A percentile compares a stretch with the other conserved stretches of the same genome.
Conservation (phyloP, 352 stramenopile genomes). For the Phytopythium helicoides region DNA sequence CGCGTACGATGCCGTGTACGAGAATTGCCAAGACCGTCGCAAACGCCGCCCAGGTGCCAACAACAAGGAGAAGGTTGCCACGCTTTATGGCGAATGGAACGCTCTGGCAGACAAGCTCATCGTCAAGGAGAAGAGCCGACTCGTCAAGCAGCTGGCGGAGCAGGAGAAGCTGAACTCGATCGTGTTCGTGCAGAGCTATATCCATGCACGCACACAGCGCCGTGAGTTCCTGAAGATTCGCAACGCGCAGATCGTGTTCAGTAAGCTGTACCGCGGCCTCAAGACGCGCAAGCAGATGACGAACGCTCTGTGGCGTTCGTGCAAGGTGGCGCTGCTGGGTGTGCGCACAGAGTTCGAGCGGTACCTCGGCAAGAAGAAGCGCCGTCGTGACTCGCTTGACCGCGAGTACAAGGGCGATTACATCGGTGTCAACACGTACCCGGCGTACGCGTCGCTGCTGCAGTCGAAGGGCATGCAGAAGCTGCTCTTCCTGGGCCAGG, state of each 20-base stretch:
- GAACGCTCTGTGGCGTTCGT: constrained; percentile 61
- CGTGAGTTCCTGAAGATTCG: constrained; percentile 57
- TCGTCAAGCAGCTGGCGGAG: constrained; percentile 45
- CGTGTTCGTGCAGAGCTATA: constrained; percentile 75
- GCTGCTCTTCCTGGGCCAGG: constrained; percentile 63
- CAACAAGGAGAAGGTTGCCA: constrained; percentile 49
- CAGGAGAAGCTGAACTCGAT: constrained; percentile 68
- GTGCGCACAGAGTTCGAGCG: constrained; percentile 84
- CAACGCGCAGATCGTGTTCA: constrained; percentile 68
- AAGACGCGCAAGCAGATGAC: constrained; percentile 74
- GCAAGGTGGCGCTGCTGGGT: constrained; percentile 68
- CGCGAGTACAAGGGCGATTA: constrained; percentile 76
- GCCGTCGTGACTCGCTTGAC: constrained; percentile 75
- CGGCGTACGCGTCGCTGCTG: constrained; percentile 61
- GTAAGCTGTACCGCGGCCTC: constrained; percentile 70
- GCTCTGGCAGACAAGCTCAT: constrained; percentile 49
- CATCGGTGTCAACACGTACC: constrained; percentile 71
- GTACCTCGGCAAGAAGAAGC: constrained; percentile 85
- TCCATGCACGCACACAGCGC: constrained; percentile 48
- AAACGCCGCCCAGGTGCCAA: constrained; percentile 55
- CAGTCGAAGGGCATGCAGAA: constrained; percentile 58
- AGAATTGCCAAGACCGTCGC: constrained; percentile 68
- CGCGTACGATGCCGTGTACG: constrained; percentile 47
- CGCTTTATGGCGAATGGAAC: constrained; percentile 67
- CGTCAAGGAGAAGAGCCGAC: constrained; percentile 35